phyloP scores from a whole-genome alignment of 2,329 filamentous ascomycete species.

The Xylariaceae sp. region DNA sequence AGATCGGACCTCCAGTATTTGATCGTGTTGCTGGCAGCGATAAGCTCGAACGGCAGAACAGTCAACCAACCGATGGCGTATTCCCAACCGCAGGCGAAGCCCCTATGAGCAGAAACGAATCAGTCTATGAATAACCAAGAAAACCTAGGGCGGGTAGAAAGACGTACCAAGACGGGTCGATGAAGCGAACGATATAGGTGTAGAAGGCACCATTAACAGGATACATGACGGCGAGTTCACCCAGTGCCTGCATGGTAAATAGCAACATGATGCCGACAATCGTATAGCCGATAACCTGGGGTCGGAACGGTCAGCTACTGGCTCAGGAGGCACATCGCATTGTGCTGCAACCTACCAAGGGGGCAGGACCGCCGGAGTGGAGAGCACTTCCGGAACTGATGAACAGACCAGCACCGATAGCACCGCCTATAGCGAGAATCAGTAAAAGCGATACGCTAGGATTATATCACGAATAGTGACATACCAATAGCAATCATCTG shows the following conservation, averaged over 20 bases:
- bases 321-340: neutral
- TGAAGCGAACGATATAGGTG: constrained; percentile 65
- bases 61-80: constrained; percentile 57
- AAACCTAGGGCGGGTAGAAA: neutral
- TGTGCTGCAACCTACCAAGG: constrained; percentile 42
- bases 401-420: constrained; percentile 66
- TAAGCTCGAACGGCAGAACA: constrained; percentile 59
- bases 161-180: constrained; percentile 61
- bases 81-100: constrained; percentile 61
- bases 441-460: neutral
- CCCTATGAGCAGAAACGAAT: constrained; percentile 37
- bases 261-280: constrained; percentile 65
- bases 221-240: constrained; percentile 64
- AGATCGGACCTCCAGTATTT: constrained; percentile 58
- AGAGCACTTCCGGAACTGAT: constrained; percentile 69
- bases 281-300: constrained; percentile 54
- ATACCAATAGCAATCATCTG: constrained; percentile 55
- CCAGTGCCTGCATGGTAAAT: constrained; percentile 64
- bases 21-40: constrained; percentile 60
- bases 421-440: constrained; percentile 43
- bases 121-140: neutral
- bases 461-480: constrained; percentile 18
- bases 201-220: constrained; percentile 68
- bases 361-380: constrained; percentile 63
- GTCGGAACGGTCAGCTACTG: constrained; percentile 10